phyloP scores from a whole-genome alignment of 306 rosid genomes.

The Cucumis melo region DNA sequence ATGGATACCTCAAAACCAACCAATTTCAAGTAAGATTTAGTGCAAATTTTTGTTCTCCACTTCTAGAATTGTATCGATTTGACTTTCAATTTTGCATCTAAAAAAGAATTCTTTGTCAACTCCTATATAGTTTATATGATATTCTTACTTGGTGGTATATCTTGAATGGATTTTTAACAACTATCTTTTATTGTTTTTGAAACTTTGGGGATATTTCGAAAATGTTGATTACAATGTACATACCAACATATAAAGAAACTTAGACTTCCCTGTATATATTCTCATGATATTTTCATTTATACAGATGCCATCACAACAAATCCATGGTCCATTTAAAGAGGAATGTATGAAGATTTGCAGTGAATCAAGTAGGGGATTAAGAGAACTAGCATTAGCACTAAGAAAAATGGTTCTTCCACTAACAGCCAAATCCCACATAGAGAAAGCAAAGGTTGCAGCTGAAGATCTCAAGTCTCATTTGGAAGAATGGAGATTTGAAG shows the following conservation, averaged over 20 bases:
- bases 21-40: conserved; percentile 27
- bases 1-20: conserved; percentile 20
- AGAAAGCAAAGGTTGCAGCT: not conserved
- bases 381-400: conserved; percentile 33
- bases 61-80: not conserved
- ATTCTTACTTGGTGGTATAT: too few relatives aligned
- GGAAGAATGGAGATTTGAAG: conserved; percentile 1
- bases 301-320: conserved; percentile 37
- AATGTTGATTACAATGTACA: too few relatives aligned
- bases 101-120: not conserved
- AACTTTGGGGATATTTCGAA: too few relatives aligned
- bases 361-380: conserved; percentile 46
- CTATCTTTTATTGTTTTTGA: too few relatives aligned
- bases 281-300: not conserved
- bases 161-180: too few relatives aligned
- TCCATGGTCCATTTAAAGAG: conserved; percentile 29
- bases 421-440: conserved; percentile 24
- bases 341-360: conserved; percentile 48
- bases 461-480: not conserved
- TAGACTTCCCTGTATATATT: too few relatives aligned
- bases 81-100: not conserved
- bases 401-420: conserved; percentile 44
- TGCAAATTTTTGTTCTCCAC: not conserved
- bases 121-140: too few relatives aligned
- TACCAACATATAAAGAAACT: too few relatives aligned